These are phyloP conservation scores for Apodospora peruviana DNA, from an alignment of 495 filamentous ascomycete genomes.

Conservation along the genomic window DNA sequence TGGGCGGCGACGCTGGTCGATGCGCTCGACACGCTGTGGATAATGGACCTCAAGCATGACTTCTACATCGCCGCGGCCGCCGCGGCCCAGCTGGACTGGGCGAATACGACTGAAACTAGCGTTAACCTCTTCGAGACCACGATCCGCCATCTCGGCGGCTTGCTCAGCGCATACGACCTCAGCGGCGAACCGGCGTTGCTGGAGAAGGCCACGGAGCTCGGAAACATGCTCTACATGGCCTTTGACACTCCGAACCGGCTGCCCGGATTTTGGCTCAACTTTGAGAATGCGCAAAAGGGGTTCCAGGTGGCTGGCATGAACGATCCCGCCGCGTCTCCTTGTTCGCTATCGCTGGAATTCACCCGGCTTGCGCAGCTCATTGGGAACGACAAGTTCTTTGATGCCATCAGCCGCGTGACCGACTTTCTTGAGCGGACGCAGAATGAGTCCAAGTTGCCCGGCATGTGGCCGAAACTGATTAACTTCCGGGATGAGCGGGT, in stretches of 20 bases:
- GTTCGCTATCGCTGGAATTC: conserved; percentile 79
- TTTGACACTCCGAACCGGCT: conserved; percentile 90
- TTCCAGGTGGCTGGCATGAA: conserved; percentile 56
- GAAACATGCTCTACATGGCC: conserved; percentile 69
- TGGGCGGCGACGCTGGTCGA: conserved; percentile 84
- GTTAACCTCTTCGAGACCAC: conserved; percentile 69
- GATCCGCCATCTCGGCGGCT: conserved; percentile 69
- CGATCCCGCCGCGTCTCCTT: conserved; percentile 59
- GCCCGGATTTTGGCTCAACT: conserved; percentile 64
- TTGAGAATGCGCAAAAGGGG: conserved; percentile 73
- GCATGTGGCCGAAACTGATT: conserved; percentile 40
- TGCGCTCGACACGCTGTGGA: conserved; percentile 74
- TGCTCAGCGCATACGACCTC: conserved; percentile 73
- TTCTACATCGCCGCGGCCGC: conserved; percentile 67
- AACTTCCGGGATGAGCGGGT: conserved; percentile 26
- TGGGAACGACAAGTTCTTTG: conserved; percentile 71
- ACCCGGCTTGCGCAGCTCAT: conserved; percentile 78
- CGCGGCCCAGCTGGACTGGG: conserved; percentile 69
- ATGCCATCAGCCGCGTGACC: conserved; percentile 75
- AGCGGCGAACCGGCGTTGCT: conserved; percentile 56
- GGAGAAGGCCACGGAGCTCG: conserved; percentile 73
- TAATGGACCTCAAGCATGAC: conserved; percentile 73
- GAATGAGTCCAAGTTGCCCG: conserved; percentile 58
- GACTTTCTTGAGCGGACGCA: conserved; percentile 68
- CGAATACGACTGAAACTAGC: conserved; percentile 44